These are phyloP conservation scores for Rosa multiflora DNA, from an alignment of 306 rosid genomes.

Conservation along the genomic window DNA sequence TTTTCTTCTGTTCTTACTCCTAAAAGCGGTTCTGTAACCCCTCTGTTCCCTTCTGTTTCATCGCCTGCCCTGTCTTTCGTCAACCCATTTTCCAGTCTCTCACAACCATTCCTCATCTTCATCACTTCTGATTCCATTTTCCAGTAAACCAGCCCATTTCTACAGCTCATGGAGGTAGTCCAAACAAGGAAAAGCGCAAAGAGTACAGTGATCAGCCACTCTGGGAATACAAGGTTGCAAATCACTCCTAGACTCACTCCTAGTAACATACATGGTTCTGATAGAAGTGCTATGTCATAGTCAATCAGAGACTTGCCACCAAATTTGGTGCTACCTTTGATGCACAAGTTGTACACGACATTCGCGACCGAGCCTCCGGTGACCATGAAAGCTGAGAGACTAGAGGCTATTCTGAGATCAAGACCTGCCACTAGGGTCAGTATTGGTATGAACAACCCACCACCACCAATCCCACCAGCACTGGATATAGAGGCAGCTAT, in stretches of 20 bases:
- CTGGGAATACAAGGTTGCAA: slow-evolving; percentile 80
- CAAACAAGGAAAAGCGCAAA: slow-evolving; percentile 84
- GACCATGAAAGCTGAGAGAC: slow-evolving; percentile 88
- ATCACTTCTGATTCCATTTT: slow-evolving; percentile 52
- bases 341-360: slow-evolving; percentile 50
- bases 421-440: slow-evolving; percentile 58
- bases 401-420: slow-evolving; percentile 83
- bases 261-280: slow-evolving; percentile 77
- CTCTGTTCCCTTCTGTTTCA: slow-evolving; percentile 26
- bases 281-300: slow-evolving; percentile 69
- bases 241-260: slow-evolving; percentile 87
- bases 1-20: slow-evolving; percentile 14
- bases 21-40: slow-evolving; percentile 48
- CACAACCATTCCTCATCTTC: slow-evolving; percentile 25
- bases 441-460: slow-evolving; percentile 79
- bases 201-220: slow-evolving; percentile 67
- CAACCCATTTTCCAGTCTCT: slow-evolving; percentile 38
- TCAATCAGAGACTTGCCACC: slow-evolving; percentile 58
- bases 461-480: slow-evolving; percentile 88
- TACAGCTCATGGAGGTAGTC: slow-evolving; percentile 73
- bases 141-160: slow-evolving; percentile 62
- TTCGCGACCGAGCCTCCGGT: slow-evolving; percentile 88
- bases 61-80: neutral
- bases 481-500: slow-evolving; percentile 75
- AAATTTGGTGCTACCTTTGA: slow-evolving; percentile 33